Base-by-base conservation (phyloP, 306 rosid genomes). In the Trichosanthes cucumerina region DNA sequence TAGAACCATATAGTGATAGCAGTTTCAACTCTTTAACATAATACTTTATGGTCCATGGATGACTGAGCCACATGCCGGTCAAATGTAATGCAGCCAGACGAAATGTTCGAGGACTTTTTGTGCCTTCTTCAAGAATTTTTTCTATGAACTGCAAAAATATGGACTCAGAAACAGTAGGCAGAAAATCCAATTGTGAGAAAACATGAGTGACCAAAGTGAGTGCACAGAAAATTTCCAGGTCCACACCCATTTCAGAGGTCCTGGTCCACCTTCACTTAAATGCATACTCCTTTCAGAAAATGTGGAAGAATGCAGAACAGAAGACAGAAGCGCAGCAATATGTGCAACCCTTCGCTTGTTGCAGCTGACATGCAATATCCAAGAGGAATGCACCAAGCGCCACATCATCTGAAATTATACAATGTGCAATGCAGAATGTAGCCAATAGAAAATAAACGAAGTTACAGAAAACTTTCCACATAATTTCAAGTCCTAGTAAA, bases 21-120 rank as follows among this genome's bases (percentile, higher is more conserved):
- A 92, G 83, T 85, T 92, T 92, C 80, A 94, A 83, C 82, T 92
- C 98, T 84, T 87, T 89, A 80, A 90, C 72, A 77, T 94, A 94
- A 88, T 90, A 89, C 86, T 89, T 88, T 84, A 94, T 86, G 69
- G 89, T 87, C 87, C 85, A 82, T 52, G 98, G 98, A 88, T 90
- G 84, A 77, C 83, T 83, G 50, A 92, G 86, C 97, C 90, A 94
- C 75, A 94, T 82, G 66, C 98, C 97, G 3, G 97, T 86, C 80
- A 94, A 88, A 86, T 92, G 98, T 84, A 94, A 84, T 76, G 98
- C 97, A n/a, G 95, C 93, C 75, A 94, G 93, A 81, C 97, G 98
- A 85, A 92, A 92, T 81, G 98, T 94, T 33, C 98, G 95, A 57
- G 98, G 98, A 83, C 98, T 94, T 77, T 87, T 94, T 47, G 88